phyloP scores from a whole-genome alignment of 2,329 filamentous ascomycete species.

The Lasiodiplodia sp. region DNA sequence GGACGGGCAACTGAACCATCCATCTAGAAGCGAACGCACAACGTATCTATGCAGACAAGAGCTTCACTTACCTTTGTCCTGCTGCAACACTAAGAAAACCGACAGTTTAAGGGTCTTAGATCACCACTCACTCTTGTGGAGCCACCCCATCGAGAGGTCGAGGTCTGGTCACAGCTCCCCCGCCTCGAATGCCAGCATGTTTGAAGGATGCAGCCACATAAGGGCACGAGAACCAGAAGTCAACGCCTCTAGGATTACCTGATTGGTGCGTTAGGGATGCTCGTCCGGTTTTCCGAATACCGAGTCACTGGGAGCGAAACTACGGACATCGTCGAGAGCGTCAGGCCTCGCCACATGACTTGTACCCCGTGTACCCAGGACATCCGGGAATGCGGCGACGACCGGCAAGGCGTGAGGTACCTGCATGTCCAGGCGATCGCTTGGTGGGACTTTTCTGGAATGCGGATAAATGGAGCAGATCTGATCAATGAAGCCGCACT shows the following conservation, averaged over 20 bases:
- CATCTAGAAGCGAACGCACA: too few species aligned
- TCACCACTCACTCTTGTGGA: not conserved
- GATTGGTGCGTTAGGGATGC: not conserved
- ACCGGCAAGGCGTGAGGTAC: not conserved
- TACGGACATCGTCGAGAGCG: not conserved
- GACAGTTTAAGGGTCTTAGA: not conserved
- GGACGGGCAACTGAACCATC: too few species aligned
- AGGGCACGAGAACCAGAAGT: not conserved
- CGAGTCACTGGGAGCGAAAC: not conserved
- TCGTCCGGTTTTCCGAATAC: conserved; percentile 6
- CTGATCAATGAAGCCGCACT: not conserved
- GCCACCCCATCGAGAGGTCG: not conserved
- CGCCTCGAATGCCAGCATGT: not conserved
- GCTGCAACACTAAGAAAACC: too few species aligned
- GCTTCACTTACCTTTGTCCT: too few species aligned
- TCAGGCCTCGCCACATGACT: not conserved
- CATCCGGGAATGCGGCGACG: not conserved
- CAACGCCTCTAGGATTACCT: not conserved
- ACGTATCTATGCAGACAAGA: too few species aligned
- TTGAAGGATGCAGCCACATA: not conserved
- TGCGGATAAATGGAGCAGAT: not conserved
- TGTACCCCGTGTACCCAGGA: not conserved
- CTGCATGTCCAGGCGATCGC: conserved; percentile 1
- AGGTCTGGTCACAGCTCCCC: not conserved
- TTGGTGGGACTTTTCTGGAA: conserved; percentile 13